phyloP scores from a whole-genome alignment of 345 rosid species.

The Corymbia maculata region DNA sequence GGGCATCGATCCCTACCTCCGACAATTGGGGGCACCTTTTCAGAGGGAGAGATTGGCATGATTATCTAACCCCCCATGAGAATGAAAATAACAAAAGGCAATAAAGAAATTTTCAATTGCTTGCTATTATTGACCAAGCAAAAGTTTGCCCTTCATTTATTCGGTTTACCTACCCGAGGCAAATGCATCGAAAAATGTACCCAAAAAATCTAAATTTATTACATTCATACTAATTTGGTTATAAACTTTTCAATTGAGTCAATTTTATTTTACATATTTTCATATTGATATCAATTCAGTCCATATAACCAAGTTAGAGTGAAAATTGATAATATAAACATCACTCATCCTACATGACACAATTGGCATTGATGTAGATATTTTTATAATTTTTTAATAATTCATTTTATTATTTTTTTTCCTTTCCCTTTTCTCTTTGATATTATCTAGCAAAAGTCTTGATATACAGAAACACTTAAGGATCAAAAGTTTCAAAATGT shows the following conservation, averaged over 20 bases:
- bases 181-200: background rate
- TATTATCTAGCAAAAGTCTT: too few species aligned
- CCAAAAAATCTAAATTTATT: fast-evolving
- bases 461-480: too few species aligned
- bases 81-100: background rate
- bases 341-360: fast-evolving
- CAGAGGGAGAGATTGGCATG: background rate
- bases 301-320: fast-evolving
- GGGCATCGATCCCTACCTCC: background rate
- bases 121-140: background rate
- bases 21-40: background rate
- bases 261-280: too few species aligned
- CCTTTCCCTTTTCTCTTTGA: background rate
- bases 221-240: too few species aligned
- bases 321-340: fast-evolving
- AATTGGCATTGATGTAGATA: fast-evolving
- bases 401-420: too few species aligned
- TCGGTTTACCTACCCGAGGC: background rate
- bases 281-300: too few species aligned
- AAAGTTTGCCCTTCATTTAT: background rate
- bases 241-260: fast-evolving
- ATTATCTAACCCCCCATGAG: background rate
- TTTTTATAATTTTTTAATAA: too few species aligned
- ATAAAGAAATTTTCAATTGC: background rate
- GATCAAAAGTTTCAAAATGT: too few species aligned